A percentile compares a stretch with the other conserved stretches of the same genome.
These are phyloP conservation scores for Rhizopus microsporus DNA, from an alignment of 371 early-diverging fungal species.

Conservation along the genomic window DNA sequence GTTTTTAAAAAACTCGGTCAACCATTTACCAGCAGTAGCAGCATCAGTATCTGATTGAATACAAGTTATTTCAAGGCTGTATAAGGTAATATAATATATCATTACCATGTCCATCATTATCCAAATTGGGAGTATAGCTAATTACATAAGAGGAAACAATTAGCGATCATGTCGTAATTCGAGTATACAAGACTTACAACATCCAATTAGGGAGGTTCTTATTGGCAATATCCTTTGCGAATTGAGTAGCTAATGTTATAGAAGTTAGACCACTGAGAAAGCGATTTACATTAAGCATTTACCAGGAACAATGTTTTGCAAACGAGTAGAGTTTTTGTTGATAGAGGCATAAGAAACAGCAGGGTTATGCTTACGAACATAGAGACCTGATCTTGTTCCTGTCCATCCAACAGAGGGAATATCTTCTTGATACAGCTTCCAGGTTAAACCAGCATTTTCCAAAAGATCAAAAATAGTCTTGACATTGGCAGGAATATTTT, in stretches of 20 bases:
- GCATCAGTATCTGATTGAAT: slow-evolving; percentile 23
- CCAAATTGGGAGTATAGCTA: slow-evolving; percentile 31
- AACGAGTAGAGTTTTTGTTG: slow-evolving; percentile 32
- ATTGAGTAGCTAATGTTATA: slow-evolving; percentile 13
- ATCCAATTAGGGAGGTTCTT: slow-evolving; percentile 30
- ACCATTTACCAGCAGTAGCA: slow-evolving; percentile 33
- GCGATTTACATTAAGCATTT: background rate
- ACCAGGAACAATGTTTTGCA: slow-evolving; percentile 44
- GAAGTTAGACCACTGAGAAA: background rate
- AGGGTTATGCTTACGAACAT: slow-evolving; percentile 55
- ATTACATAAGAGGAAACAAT: background rate
- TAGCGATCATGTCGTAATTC: background rate
- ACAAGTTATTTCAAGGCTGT: no score
- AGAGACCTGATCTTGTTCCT: slow-evolving; percentile 23
- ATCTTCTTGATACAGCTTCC: slow-evolving; percentile 63
- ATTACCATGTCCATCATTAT: slow-evolving; percentile 27
- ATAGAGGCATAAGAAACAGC: slow-evolving; percentile 52
- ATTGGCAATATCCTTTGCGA: slow-evolving; percentile 23
- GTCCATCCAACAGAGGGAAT: slow-evolving; percentile 48
- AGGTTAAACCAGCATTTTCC: slow-evolving; percentile 55
- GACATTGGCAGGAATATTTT: slow-evolving; percentile 22
- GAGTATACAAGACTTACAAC: slow-evolving; percentile 8
- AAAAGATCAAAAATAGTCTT: slow-evolving; percentile 56
- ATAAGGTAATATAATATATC: no score
- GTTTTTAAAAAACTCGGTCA: slow-evolving; percentile 21